Evolutionary conservation across 352 stramenopile species (phyloP).

Genomic region (Phytophthora uliginosa): DNA sequence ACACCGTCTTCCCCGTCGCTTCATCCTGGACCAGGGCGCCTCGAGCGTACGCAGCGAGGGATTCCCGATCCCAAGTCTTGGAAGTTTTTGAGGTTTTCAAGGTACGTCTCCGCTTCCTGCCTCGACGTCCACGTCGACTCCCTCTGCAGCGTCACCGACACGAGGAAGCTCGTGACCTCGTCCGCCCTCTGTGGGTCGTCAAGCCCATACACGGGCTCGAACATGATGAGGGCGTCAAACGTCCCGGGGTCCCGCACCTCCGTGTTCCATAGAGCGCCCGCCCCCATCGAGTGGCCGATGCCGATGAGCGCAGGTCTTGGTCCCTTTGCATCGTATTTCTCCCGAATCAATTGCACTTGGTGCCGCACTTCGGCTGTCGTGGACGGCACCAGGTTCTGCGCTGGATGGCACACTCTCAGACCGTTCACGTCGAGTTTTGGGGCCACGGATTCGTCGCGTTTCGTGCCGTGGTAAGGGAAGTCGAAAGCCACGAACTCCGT

Average conservation of each 20-base stretch:
- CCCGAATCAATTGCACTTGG: slow-evolving; percentile 27
- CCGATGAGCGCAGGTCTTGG: slow-evolving; percentile 29
- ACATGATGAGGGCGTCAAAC: slow-evolving; percentile 55
- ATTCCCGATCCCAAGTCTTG: slow-evolving; percentile 46
- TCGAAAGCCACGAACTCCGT: slow-evolving; percentile 44
- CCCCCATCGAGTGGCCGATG: slow-evolving; percentile 49
- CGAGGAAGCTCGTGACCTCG: slow-evolving; percentile 43
- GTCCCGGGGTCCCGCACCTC: slow-evolving; percentile 47
- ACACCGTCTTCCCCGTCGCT: slow-evolving; percentile 28
- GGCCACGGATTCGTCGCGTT: slow-evolving; percentile 41
- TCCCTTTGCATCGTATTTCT: slow-evolving; percentile 2
- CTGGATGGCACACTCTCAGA: slow-evolving; percentile 41
- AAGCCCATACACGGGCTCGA: slow-evolving; percentile 53
- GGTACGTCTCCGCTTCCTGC: slow-evolving; percentile 15
- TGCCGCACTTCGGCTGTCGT: slow-evolving; percentile 34
- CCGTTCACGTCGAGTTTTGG: slow-evolving; percentile 21
- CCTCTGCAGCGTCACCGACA: slow-evolving; percentile 41
- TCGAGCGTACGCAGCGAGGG: slow-evolving; percentile 38
- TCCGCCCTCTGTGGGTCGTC: slow-evolving; percentile 3
- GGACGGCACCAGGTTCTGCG: slow-evolving; percentile 26
- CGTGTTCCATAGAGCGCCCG: slow-evolving; percentile 44
- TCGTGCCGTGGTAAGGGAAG: slow-evolving; percentile 51
- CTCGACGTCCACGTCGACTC: slow-evolving; percentile 39
- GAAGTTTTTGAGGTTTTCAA: slow-evolving; percentile 46
- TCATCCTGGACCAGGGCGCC: slow-evolving; percentile 45